Base-by-base conservation (phyloP, 2,329 filamentous ascomycete species). In the Phoma herbarum region DNA sequence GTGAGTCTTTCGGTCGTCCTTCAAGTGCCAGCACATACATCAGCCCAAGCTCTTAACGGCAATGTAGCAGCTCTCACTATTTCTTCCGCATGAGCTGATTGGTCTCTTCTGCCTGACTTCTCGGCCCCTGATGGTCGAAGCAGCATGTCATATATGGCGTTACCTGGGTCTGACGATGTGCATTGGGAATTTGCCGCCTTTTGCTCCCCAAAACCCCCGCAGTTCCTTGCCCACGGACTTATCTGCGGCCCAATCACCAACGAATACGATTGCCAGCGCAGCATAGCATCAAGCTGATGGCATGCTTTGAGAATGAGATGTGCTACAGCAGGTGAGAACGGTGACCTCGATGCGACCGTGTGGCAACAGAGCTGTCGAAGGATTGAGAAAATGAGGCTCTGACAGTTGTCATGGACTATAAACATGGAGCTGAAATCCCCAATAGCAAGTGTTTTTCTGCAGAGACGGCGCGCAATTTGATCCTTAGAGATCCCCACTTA, bases 11-110 rank as follows among this genome's bases (percentile, higher is more conserved):
- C 61, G 56, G 59, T 68, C 57, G 65, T 67, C 64, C 65, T 59
- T 60, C 62, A 66, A 50, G 57, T 71, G 72, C 67, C 72, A 75
- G 63, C 73, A 70, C 73, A 75, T 69, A 64, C 62, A 57, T 60
- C 54, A 57, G 56, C 57, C 63, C 71, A 72, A 65, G 52, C 69
- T 68, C 53, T 46, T 66, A 65, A 59, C 29, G 67, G 69, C 56
- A 63, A 64, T 59, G 57, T 63, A 66, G 46, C 56, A 56, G 50
- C 60, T 62, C 52, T 56, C 54, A 55, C 54, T 49, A 57, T 65
- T 63, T 37, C 29, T 61, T 54, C 37, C 63, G 43, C 29, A 57
- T 50, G 37, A 50, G 47, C 58, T 63, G 60, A 74, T 74, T 75
- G 73, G 72, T 52, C 61, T 62, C 33, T 33, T 26, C 14, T 52